These are phyloP conservation scores for Starmerella bacillaris DNA, from an alignment of 805 yeast species.

Conservation along the genomic window DNA sequence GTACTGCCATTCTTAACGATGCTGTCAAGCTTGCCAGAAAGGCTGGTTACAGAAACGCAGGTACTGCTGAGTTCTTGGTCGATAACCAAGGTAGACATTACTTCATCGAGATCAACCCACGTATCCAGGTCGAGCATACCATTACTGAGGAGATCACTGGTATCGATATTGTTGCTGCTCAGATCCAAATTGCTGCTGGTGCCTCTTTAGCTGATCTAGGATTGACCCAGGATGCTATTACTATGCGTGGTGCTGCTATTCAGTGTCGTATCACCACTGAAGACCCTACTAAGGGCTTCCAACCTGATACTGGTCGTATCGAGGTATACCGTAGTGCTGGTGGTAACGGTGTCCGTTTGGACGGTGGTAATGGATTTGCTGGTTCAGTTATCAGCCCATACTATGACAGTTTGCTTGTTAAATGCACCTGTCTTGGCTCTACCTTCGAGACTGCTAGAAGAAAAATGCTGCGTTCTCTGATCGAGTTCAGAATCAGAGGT, in stretches of 20 bases:
- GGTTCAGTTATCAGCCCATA: slow-evolving; percentile 94
- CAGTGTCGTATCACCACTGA: slow-evolving; percentile 99
- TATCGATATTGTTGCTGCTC: slow-evolving; percentile 93
- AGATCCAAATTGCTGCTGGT: slow-evolving; percentile 97
- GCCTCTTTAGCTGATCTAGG: slow-evolving; percentile 86
- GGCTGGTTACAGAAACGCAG: slow-evolving; percentile 89
- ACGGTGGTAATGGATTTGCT: slow-evolving; percentile 96
- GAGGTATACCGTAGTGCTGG: slow-evolving; percentile 97
- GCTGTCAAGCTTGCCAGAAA: slow-evolving; percentile 81
- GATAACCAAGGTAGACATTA: slow-evolving; percentile 88
- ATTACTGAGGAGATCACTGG: slow-evolving; percentile 98
- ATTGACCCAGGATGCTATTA: slow-evolving; percentile 79
- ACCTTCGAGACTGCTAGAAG: slow-evolving; percentile 93
- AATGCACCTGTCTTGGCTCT: slow-evolving; percentile 93
- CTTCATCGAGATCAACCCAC: slow-evolving; percentile 94
- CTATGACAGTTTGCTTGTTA: slow-evolving; percentile 95
- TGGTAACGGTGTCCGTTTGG: slow-evolving; percentile 97
- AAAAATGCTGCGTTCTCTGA: slow-evolving; percentile 90
- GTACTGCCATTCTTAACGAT: slow-evolving; percentile 84
- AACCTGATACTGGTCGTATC: slow-evolving; percentile 95
- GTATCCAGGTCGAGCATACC: slow-evolving; percentile 96
- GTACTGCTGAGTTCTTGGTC: slow-evolving; percentile 94
- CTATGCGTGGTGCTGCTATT: slow-evolving; percentile 93
- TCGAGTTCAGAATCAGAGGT: slow-evolving; percentile 97
- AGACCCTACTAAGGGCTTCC: slow-evolving; percentile 91